These are phyloP conservation scores for Tetrapyrgos nigripes DNA, from an alignment of 1,284 basidiomycete species.

Conservation along the genomic window DNA sequence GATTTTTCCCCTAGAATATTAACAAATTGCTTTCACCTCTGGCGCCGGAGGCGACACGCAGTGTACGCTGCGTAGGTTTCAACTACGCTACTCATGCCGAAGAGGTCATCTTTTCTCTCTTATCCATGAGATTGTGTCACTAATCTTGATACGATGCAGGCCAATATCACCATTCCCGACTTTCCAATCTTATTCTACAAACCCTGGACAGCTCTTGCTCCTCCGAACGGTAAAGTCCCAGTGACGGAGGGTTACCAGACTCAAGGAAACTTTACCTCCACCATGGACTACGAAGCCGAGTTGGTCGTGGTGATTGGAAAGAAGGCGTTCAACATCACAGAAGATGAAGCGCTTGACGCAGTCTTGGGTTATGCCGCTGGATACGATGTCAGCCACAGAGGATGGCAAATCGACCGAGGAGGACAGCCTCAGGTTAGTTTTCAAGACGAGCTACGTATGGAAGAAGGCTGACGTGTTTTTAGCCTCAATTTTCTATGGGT, in stretches of 20 bases:
- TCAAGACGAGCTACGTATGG: slow-evolving; percentile 26
- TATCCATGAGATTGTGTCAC: neutral
- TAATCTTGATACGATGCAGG: slow-evolving; percentile 16
- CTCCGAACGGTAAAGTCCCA: slow-evolving; percentile 43
- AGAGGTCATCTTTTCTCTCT: slow-evolving; percentile 27
- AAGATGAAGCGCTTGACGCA: slow-evolving; percentile 49
- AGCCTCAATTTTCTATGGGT: slow-evolving; percentile 45
- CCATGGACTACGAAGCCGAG: slow-evolving; percentile 52
- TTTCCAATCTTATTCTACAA: slow-evolving; percentile 42
- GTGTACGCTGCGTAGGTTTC: slow-evolving; percentile 44
- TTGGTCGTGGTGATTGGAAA: slow-evolving; percentile 52
- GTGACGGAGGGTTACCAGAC: slow-evolving; percentile 47
- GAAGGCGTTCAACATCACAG: slow-evolving; percentile 48
- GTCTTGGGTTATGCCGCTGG: slow-evolving; percentile 49
- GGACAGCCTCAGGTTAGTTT: slow-evolving; percentile 46
- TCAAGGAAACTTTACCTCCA: slow-evolving; percentile 46
- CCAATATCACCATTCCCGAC: slow-evolving; percentile 26
- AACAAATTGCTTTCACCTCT: slow-evolving; percentile 42
- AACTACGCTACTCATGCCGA: slow-evolving; percentile 45
- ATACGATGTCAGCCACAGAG: slow-evolving; percentile 48
- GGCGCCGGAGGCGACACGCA: slow-evolving; percentile 38
- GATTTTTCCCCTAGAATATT: slow-evolving; percentile 35
- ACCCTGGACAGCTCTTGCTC: slow-evolving; percentile 47
- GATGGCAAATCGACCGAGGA: slow-evolving; percentile 50
- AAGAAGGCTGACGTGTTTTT: neutral